Conservation (phyloP, 108 stramenopile genomes). For the Conticribra guillardii region DNA sequence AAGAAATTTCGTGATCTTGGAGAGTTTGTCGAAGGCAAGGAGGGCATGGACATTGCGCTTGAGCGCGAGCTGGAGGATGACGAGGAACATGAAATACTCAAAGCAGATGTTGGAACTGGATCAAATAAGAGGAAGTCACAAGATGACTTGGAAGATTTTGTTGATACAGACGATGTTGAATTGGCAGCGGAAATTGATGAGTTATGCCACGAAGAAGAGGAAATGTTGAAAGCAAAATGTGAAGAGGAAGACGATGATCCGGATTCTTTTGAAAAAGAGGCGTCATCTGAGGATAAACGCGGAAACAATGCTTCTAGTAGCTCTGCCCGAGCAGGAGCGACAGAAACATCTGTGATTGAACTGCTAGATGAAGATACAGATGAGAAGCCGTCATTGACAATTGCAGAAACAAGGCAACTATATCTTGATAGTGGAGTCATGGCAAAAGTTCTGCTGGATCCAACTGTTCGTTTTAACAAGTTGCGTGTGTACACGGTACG, state of each 20-base stretch:
- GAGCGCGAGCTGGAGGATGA: conserved; percentile 40
- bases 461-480: conserved; percentile 16
- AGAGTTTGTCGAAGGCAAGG: conserved; percentile 91
- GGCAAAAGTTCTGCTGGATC: conserved; percentile 6
- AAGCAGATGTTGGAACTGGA: conserved; percentile 25
- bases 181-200: conserved; percentile 72
- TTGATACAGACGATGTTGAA: conserved; percentile 45
- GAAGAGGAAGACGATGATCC: conserved; percentile 62
- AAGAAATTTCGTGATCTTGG: conserved; percentile 86
- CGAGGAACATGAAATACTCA: conserved; percentile 55
- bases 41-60: conserved; percentile 84
- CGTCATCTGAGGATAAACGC: not conserved
- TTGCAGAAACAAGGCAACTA: conserved; percentile 8
- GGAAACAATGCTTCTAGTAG: not conserved
- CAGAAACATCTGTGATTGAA: conserved; percentile 18
- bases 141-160: conserved; percentile 37
- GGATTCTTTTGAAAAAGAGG: conserved; percentile 34
- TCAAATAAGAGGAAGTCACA: conserved; percentile 48
- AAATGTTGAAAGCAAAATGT: conserved; percentile 56
- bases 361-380: conserved; percentile 33
- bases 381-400: conserved; percentile 19
- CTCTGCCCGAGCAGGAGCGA: conserved; percentile 5
- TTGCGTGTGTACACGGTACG: conserved; percentile 11
- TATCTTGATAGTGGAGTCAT: not conserved
- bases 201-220: conserved; percentile 70